phyloP scores from a whole-genome alignment of 768 basidiomycete genomes.

The Kwoniella botswanensis region DNA sequence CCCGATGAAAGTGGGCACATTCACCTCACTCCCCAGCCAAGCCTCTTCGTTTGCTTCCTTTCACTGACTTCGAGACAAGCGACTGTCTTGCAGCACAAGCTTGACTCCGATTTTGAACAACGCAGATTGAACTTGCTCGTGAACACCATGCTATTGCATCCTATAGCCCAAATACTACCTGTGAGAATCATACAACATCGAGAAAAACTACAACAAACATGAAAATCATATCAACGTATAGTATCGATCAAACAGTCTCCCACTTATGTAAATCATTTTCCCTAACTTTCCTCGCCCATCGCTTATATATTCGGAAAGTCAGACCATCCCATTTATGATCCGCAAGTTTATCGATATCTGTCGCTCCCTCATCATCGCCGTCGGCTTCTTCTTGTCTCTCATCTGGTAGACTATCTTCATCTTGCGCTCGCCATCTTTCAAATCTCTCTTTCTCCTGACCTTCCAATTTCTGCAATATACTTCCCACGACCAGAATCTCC shows the following conservation, averaged over 20 bases:
- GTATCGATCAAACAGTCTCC: conserved; percentile 9
- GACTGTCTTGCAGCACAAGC: too few species aligned
- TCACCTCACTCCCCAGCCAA: not conserved
- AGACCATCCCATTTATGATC: conserved; percentile 30
- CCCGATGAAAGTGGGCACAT: conserved; percentile 9
- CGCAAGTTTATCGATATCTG: conserved; percentile 29
- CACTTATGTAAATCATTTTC: conserved; percentile 20
- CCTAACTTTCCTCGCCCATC: conserved; percentile 23
- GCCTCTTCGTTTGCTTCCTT: too few species aligned
- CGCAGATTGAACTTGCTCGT: too few species aligned
- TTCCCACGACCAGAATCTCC: conserved; percentile 47
- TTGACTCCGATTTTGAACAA: too few species aligned
- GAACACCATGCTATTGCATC: too few species aligned
- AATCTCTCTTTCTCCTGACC: conserved; percentile 49
- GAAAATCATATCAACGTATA: not conserved
- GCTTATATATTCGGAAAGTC: conserved; percentile 25
- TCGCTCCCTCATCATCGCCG: not conserved
- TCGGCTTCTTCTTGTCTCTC: not conserved
- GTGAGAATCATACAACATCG: too few species aligned
- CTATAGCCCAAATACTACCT: too few species aligned
- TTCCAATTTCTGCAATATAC: conserved; percentile 50
- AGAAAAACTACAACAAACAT: not conserved
- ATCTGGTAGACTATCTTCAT: conserved; percentile 1
- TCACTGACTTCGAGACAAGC: too few species aligned
- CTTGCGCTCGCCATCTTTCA: conserved; percentile 37